Evolutionary conservation across 2,329 filamentous ascomycete species (phyloP), one percentile per base, ranked within the genome.

Genomic region (Mycogone perniciosa): DNA sequence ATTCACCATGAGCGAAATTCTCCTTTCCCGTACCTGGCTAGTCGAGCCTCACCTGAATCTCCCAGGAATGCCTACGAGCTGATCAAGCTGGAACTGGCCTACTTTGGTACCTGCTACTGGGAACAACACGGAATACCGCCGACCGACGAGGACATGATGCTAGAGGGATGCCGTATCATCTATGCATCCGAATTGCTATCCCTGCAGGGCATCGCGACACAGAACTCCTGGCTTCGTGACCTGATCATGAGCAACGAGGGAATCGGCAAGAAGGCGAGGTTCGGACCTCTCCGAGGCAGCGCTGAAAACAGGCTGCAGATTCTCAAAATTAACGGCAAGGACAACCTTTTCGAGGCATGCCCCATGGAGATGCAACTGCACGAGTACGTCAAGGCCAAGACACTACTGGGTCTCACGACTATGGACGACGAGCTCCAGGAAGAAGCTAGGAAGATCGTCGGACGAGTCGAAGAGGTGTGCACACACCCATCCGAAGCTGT

Each of bases 1-100:
- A 84, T 84, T 70, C 78, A 84, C 63, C 71, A 81, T 66, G 81
- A 84, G 62, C 73, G 80, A 62, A 77, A 76, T 37, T 76, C 74
- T 10, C 76, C 79, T 7, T 64, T 77, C 41, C 80, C 80, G 27
- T 82, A 71, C 60, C 67, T 71, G 60, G 77, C 77, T 35, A 72
- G 70, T 54, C 65, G 67, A 8, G 66, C 67, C 31, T 64, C 72
- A 3, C 66, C 71, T 0, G 70, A 74, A 52, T 71, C 74, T 7
- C 76, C 78, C 1, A 72, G 74, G 13, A 81, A 78, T 56, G 77
- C 79, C n/a, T 84, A 82, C 61, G 81, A 84, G 57, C 67, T 82
- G 29, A 69, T 85, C 58, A 82, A 83, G 58, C 64, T 75, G 48
- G 80, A 83, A 59, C 61, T 84, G 54, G 70, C 74, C 35, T 74